Conservation (phyloP, 192 early-diverging fungal genomes). For the Coemansia interrupta region DNA sequence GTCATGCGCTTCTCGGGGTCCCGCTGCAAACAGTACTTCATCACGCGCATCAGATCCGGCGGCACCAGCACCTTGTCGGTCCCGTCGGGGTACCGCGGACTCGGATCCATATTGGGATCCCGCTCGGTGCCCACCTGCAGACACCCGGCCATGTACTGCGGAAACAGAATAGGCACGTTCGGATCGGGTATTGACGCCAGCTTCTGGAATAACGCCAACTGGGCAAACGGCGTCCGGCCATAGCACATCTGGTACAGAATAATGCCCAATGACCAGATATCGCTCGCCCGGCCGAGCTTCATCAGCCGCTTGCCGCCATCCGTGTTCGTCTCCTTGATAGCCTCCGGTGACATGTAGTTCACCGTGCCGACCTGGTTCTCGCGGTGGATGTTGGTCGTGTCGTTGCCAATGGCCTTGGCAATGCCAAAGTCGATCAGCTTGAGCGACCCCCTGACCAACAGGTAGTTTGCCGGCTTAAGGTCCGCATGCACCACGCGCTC, state of each 20-base stretch:
- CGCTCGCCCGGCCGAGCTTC: constrained; percentile 74
- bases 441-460: constrained; percentile 76
- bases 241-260: constrained; percentile 93
- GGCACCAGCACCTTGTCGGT: constrained; percentile 43
- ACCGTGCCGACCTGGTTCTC: constrained; percentile 85
- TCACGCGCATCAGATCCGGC: constrained; percentile 55
- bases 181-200: constrained; percentile 70
- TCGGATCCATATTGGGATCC: constrained; percentile 28
- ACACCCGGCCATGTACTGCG: constrained; percentile 44
- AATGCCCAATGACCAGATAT: constrained; percentile 91
- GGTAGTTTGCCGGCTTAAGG: constrained; percentile 94
- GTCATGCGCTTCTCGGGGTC: constrained; percentile 63
- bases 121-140: constrained; percentile 28
- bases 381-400: constrained; percentile 89
- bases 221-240: constrained; percentile 76
- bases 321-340: constrained; percentile 57
- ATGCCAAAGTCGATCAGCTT: constrained; percentile 99
- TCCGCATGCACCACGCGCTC: constrained; percentile 88
- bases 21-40: constrained; percentile 68
- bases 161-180: constrained; percentile 63
- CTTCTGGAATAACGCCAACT: constrained; percentile 65
- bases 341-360: constrained; percentile 96
- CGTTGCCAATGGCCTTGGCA: constrained; percentile 88
- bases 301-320: constrained; percentile 34
- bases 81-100: constrained; percentile 13